These are phyloP conservation scores for Simplicillium aogashimaense DNA, from an alignment of 2,329 filamentous ascomycete genomes.

Conservation along the genomic window DNA sequence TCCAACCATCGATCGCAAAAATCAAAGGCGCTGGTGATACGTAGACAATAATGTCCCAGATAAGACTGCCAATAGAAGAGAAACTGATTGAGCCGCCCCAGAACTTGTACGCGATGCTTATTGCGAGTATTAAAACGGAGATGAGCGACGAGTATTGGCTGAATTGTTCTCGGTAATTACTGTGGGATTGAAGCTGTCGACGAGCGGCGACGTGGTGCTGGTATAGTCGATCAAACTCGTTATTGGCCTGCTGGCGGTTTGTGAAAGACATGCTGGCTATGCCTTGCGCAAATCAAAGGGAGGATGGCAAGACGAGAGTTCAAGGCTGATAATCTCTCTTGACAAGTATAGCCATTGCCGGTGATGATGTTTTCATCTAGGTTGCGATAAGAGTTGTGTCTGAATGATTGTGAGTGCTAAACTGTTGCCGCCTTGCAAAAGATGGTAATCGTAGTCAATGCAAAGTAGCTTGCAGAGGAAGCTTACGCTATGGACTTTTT, in stretches of 20 bases:
- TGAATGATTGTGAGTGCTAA: too few species aligned
- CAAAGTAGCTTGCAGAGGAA: too few species aligned
- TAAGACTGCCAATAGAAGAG: constrained; percentile 25
- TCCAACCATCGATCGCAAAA: constrained; percentile 45
- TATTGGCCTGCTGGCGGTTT: constrained; percentile 6
- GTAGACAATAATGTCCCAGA: constrained; percentile 53
- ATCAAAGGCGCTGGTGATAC: constrained; percentile 46
- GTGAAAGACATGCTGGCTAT: constrained; percentile 22
- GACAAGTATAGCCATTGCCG: too few species aligned
- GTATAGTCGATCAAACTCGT: constrained; percentile 22
- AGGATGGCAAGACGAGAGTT: neutral
- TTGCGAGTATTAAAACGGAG: constrained; percentile 20
- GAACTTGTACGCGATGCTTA: constrained; percentile 22
- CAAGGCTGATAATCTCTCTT: too few species aligned
- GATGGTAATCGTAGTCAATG: too few species aligned
- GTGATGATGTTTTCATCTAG: too few species aligned
- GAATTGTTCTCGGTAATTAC: constrained; percentile 19
- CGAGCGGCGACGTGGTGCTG: constrained; percentile 22
- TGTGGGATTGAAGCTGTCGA: constrained; percentile 17
- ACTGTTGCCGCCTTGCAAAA: too few species aligned
- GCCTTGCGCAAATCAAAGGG: constrained; percentile 1
- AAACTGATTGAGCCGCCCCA: constrained; percentile 22
- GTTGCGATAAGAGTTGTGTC: too few species aligned
- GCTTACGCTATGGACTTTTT: too few species aligned
- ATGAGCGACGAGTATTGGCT: constrained; percentile 14